Percentiles rank a stretch among this genome's conserved stretches.
phyloP scores from a whole-genome alignment of 371 early-diverging fungal species.

The Mortierella polycephala region DNA sequence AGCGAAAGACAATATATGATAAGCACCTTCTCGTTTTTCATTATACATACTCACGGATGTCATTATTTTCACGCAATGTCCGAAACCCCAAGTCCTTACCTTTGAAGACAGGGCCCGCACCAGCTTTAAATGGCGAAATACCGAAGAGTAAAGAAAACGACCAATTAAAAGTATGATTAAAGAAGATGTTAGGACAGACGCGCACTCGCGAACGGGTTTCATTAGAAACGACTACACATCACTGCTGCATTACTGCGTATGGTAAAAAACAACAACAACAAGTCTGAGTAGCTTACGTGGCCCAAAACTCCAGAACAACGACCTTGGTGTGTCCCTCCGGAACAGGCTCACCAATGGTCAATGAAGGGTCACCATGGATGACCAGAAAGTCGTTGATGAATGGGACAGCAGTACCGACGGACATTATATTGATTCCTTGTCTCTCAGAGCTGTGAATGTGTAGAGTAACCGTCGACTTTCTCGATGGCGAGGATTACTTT shows the following conservation, averaged over 20 bases:
- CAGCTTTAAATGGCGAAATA: conserved; percentile 15
- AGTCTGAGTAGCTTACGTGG: conserved; percentile 26
- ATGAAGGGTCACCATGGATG: conserved; percentile 43
- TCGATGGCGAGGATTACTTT: no score
- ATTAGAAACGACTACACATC: not conserved
- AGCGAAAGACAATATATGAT: not conserved
- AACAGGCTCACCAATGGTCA: conserved; percentile 43
- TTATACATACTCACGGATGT: not conserved
- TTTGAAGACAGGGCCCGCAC: conserved; percentile 52
- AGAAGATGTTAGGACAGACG: no score
- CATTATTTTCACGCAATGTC: not conserved
- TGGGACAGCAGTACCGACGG: conserved; percentile 39
- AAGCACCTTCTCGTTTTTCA: no score
- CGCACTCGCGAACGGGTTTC: no score
- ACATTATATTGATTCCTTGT: conserved; percentile 20
- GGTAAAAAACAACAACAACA: not conserved
- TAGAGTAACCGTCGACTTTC: not conserved
- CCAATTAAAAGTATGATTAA: not conserved
- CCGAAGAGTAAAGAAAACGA: not conserved
- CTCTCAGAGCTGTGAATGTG: not conserved
- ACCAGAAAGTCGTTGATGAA: conserved; percentile 48
- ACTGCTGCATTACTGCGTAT: not conserved
- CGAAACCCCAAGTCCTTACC: conserved; percentile 12
- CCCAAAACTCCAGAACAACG: conserved; percentile 54
- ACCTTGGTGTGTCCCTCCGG: conserved; percentile 43